Evolutionary conservation across 225 moss, liverwort and hornwort species (phyloP).

Genomic region (Asterella californica): DNA sequence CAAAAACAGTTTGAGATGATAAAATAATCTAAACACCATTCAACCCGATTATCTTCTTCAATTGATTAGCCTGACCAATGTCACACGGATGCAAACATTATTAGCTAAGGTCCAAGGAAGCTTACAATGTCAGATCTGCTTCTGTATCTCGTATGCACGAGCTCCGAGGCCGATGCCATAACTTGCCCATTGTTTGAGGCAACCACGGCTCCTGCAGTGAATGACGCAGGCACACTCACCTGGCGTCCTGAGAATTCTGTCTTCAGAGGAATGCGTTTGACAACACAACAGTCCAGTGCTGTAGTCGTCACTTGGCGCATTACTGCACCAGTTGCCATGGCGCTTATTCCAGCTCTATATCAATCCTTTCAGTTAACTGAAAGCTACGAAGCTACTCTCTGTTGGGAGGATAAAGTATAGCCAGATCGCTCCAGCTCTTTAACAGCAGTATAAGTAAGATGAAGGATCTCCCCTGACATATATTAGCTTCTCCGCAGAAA

Average conservation of each 20-base stretch:
- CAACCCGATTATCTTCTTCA: neutral
- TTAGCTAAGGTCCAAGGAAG: neutral
- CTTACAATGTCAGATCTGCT: slow-evolving; percentile 16
- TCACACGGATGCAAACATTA: neutral
- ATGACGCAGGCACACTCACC: neutral
- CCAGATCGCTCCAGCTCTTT: neutral
- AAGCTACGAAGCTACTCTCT: neutral
- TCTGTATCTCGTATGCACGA: slow-evolving; percentile 8
- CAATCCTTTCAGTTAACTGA: neutral
- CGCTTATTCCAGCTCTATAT: neutral
- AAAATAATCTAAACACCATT: neutral
- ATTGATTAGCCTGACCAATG: neutral
- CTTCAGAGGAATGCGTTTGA: neutral
- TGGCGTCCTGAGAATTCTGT: slow-evolving; percentile 1
- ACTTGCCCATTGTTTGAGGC: neutral
- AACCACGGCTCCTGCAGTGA: neutral
- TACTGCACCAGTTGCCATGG: slow-evolving; percentile 10
- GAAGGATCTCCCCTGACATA: neutral
- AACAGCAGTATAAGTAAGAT: neutral
- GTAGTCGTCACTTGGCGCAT: neutral
- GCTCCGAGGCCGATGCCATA: slow-evolving; percentile 5
- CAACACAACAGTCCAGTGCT: neutral
- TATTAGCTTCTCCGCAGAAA: neutral
- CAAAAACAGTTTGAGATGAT: neutral
- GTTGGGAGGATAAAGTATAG: neutral